Evolutionary conservation across 805 yeast genomes (phyloP), one percentile per base, ranked within the genome.

Genomic region (Wickerhamomyces sydowiorum): DNA sequence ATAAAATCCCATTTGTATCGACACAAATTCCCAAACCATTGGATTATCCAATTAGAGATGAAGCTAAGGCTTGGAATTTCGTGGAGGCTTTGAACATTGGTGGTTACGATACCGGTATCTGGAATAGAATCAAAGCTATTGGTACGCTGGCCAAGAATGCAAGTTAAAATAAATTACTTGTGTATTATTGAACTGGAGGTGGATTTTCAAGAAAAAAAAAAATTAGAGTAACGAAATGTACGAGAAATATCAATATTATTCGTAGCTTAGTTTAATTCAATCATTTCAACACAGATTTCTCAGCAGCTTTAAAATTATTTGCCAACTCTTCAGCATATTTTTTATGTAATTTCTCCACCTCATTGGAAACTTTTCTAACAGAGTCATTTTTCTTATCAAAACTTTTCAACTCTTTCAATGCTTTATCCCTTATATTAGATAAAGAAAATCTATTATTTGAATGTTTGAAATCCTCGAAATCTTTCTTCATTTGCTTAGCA

Each of bases 1-100:
- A 93, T 65, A 80, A 77, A 49, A 75, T 83, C 36, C 80, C 91
- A 20, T 77, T 87, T 51, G 71, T 93, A 13, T 79, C 89, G 7
- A 86, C 95, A 2, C 72, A 78, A 38, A 89, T 93, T 31, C 99
- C 99, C 2, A 77, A 79, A 30, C 88, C 91, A 2, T 66, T 93
- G 38, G 98, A 93, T 61, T 93, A 93, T 57, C 99, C 99, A 2
- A 86, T 93, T 49, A 72, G 75, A 25, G 82, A 83, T 51, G 86
- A 82, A 48, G 74, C 78, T 51, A 82, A 74, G 51, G 96, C 98
- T 1, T 91, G 98, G 97, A 72, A 71, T 17, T 86, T 93, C 66
- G 93, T 93, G 5, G 75, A 75, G 44, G 80, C 86, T 28, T 73
- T 93, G 61, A 90, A 89, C 56, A 73, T 75, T 32, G 91, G 90